phyloP scores from a whole-genome alignment of 352 stramenopile species.

The Pythium apleroticum region DNA sequence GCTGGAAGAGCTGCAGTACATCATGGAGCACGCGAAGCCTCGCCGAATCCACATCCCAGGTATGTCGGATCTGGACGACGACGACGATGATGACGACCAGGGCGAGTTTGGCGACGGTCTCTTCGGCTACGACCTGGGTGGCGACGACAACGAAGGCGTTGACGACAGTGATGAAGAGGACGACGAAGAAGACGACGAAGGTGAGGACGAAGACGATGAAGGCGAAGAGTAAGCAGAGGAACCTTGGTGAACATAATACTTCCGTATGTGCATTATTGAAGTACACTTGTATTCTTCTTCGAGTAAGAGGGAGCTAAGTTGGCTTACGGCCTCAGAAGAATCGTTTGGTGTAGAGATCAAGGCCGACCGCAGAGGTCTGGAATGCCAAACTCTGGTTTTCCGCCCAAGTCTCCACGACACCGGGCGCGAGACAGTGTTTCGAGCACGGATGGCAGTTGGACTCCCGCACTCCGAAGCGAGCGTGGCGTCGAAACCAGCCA shows the following conservation, averaged over 20 bases:
- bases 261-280: too few species aligned
- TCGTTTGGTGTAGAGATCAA: too few species aligned
- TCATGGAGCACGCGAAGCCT: background rate
- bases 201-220: conserved; percentile 6
- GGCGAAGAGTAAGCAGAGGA: background rate
- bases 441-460: background rate
- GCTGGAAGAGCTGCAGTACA: conserved; percentile 9
- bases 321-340: too few species aligned
- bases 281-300: too few species aligned
- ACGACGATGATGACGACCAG: background rate
- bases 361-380: background rate
- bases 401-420: background rate
- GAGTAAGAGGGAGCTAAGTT: too few species aligned
- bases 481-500: background rate
- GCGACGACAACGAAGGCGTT: conserved; percentile 1
- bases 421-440: background rate
- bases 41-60: conserved; percentile 11
- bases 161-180: conserved; percentile 5
- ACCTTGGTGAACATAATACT: conserved; percentile 1
- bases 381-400: background rate
- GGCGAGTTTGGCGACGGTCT: background rate
- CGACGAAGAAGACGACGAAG: background rate
- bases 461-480: background rate
- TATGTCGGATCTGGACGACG: conserved; percentile 11
- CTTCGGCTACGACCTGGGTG: background rate